Percentiles rank a stretch among this genome's conserved stretches.
These are phyloP conservation scores for Pseudopediastrum boryanum DNA, from an alignment of 139 green algal genomes.

Conservation along the genomic window DNA sequence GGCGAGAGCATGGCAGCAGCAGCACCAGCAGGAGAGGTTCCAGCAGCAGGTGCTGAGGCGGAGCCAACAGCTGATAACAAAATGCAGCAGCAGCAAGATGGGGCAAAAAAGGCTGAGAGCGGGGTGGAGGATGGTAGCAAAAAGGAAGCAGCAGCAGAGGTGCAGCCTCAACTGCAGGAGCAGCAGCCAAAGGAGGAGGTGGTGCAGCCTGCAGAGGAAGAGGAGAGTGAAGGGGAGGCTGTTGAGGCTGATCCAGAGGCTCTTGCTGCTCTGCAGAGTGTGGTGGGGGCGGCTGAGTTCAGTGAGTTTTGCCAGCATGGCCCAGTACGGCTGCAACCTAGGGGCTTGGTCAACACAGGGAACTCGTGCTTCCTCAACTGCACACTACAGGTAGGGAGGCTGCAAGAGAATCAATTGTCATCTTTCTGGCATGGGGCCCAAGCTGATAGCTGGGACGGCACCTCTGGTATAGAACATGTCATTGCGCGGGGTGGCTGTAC, in stretches of 20 bases:
- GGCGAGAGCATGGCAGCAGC: no score
- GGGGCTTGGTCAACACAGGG: slow-evolving; percentile 79
- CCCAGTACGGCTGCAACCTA: slow-evolving; percentile 47
- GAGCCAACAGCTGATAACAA: background rate
- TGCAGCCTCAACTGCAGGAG: slow-evolving; percentile 2
- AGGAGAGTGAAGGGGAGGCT: background rate
- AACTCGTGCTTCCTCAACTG: slow-evolving; percentile 88
- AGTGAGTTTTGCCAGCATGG: background rate
- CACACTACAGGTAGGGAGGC: slow-evolving; percentile 60
- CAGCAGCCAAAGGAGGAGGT: slow-evolving; percentile 20
- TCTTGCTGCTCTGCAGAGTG: slow-evolving; percentile 11
- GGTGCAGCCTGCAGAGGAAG: background rate
- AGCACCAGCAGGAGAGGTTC: background rate
- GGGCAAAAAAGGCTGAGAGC: background rate
- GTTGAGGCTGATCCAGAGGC: slow-evolving; percentile 14
- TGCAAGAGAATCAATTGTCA: background rate
- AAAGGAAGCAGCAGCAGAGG: slow-evolving; percentile 5
- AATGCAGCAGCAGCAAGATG: background rate
- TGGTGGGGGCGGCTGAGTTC: slow-evolving; percentile 9
- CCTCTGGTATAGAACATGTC: no score
- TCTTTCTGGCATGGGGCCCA: background rate
- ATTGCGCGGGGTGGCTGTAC: no score
- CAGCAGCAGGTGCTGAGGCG: background rate
- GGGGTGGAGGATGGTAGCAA: slow-evolving; percentile 9
- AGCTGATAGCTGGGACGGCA: no score